Conservation (phyloP, 2,329 filamentous ascomycete species). For the Fusarium sp. region DNA sequence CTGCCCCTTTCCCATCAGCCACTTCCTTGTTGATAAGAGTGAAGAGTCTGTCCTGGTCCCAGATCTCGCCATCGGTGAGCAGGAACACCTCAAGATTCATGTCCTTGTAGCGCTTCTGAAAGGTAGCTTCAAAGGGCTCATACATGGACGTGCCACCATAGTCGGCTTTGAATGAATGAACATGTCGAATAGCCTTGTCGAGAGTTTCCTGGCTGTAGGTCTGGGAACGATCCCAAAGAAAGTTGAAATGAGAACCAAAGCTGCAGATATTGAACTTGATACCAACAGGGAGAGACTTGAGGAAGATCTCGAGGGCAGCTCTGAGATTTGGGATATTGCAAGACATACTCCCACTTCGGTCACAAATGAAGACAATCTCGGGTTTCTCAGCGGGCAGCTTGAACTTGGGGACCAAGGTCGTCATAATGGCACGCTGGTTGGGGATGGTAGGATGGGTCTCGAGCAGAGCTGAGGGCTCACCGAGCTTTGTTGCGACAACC, state of each 20-base stretch:
- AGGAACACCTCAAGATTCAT: slow-evolving; percentile 63
- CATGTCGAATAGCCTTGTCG: slow-evolving; percentile 53
- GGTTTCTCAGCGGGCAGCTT: slow-evolving; percentile 61
- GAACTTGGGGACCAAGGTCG: slow-evolving; percentile 75
- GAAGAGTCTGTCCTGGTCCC: slow-evolving; percentile 56
- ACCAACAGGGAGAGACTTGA: slow-evolving; percentile 71
- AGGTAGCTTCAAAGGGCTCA: slow-evolving; percentile 54
- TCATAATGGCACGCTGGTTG: slow-evolving; percentile 73
- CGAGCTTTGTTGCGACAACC: slow-evolving; percentile 67
- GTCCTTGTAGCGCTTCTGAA: slow-evolving; percentile 54
- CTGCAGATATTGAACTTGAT: slow-evolving; percentile 76
- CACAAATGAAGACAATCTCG: slow-evolving; percentile 77
- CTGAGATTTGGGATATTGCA: slow-evolving; percentile 62
- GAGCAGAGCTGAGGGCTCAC: slow-evolving; percentile 69
- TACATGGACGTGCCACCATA: slow-evolving; percentile 65
- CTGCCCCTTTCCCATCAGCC: slow-evolving; percentile 51
- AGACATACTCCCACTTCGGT: slow-evolving; percentile 74
- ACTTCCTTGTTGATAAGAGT: slow-evolving; percentile 55
- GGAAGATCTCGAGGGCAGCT: slow-evolving; percentile 67
- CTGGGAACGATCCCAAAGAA: slow-evolving; percentile 59
- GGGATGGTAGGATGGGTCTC: slow-evolving; percentile 70
- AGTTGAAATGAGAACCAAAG: slow-evolving; percentile 61
- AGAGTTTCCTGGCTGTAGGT: slow-evolving; percentile 57
- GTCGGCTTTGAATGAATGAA: slow-evolving; percentile 55
- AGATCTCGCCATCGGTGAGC: slow-evolving; percentile 66